Conservation (phyloP, 129 eudicot species). For the Helianthus tuberosus region DNA sequence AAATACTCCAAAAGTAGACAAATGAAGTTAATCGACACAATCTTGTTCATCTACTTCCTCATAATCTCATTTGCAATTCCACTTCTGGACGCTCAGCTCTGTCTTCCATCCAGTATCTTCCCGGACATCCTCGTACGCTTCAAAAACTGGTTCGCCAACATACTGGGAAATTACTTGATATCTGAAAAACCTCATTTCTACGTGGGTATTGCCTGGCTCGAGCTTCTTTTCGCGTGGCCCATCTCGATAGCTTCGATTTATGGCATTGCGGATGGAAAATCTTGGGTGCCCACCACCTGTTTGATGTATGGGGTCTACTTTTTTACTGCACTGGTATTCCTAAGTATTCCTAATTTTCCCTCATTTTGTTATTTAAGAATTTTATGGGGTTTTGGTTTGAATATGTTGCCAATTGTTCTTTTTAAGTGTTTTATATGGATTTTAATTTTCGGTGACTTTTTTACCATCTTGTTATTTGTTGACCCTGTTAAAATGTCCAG, state of each 20-base stretch:
- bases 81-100: slow-evolving; percentile 56
- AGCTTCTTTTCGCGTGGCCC: slow-evolving; percentile 75
- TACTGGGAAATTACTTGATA: slow-evolving; percentile 57
- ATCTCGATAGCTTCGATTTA: slow-evolving; percentile 53
- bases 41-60: slow-evolving; percentile 59
- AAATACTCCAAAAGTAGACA: neutral
- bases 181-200: slow-evolving; percentile 73
- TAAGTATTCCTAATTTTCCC: slow-evolving; percentile 26
- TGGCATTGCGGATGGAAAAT: slow-evolving; percentile 46
- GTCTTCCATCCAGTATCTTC: slow-evolving; percentile 48
- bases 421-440: too few species aligned
- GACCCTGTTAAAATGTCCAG: too few species aligned
- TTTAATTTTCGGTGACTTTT: too few species aligned
- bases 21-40: slow-evolving; percentile 44
- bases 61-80: slow-evolving; percentile 59
- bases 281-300: slow-evolving; percentile 68
- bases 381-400: neutral
- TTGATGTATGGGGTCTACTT: slow-evolving; percentile 56
- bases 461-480: too few species aligned
- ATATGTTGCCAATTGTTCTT: too few species aligned
- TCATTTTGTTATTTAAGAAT: neutral
- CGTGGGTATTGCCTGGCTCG: slow-evolving; percentile 77
- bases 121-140: slow-evolving; percentile 51
- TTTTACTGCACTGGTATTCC: slow-evolving; percentile 58
- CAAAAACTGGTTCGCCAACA: slow-evolving; percentile 45